These are phyloP conservation scores for Saccharomyces eubayanus DNA, from an alignment of 805 yeast genomes.

Conservation along the genomic window DNA sequence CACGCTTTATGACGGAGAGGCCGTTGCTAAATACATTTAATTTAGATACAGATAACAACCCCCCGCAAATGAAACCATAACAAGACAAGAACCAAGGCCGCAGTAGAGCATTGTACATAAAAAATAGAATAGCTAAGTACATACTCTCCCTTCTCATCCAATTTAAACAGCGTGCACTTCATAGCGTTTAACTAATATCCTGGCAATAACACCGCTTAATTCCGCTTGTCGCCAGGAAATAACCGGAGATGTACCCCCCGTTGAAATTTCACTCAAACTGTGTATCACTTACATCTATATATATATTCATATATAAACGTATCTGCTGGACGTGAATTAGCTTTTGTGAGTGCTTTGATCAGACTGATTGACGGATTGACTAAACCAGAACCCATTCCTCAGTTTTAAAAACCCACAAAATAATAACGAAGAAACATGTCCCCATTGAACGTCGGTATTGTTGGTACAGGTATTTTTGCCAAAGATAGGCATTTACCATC, in stretches of 20 bases:
- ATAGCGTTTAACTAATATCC: neutral
- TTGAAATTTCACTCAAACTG: neutral
- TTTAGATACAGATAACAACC: neutral
- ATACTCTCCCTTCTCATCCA: neutral
- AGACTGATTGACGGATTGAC: neutral
- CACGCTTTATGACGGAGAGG: constrained; percentile 77
- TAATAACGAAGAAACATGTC: constrained; percentile 6
- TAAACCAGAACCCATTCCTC: neutral
- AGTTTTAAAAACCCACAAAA: neutral
- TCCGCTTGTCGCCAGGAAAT: neutral
- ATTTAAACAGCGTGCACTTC: neutral
- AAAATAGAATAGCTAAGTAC: neutral
- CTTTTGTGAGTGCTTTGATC: neutral
- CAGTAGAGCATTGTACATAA: neutral
- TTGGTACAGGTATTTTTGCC: constrained; percentile 88
- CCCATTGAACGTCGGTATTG: constrained; percentile 50
- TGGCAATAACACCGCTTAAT: neutral
- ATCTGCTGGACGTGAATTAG: neutral
- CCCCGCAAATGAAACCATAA: neutral
- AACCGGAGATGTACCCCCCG: neutral
- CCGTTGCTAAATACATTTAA: constrained; percentile 40
- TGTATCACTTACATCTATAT: neutral
- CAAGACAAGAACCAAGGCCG: neutral
- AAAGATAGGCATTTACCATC: constrained; percentile 76
- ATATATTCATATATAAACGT: neutral